A percentile compares a stretch with the other conserved stretches of the same genome.
Evolutionary conservation across 805 yeast species (phyloP).

Genomic region (Wickerhamiella spandovensis): DNA sequence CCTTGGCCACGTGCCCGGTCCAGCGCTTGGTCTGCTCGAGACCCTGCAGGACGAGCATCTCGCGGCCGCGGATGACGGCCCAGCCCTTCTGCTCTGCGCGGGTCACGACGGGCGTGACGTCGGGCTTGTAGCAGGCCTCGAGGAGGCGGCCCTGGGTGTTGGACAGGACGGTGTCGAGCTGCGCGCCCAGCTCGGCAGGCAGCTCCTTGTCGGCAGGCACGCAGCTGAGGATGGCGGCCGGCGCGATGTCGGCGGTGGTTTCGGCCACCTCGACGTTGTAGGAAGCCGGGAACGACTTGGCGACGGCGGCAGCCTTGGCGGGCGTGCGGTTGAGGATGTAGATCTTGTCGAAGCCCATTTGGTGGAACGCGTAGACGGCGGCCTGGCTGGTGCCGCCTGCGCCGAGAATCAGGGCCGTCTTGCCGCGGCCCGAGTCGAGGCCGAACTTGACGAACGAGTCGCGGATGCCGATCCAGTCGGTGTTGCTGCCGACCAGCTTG

Average conservation of each 20-base stretch:
- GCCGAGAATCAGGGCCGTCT: conserved; percentile 70
- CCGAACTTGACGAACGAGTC: conserved; percentile 55
- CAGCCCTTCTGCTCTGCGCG: conserved; percentile 55
- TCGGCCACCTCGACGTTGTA: conserved; percentile 47
- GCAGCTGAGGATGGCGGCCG: conserved; percentile 27
- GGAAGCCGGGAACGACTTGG: conserved; percentile 43
- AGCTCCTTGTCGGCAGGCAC: conserved; percentile 15
- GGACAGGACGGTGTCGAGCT: conserved; percentile 19
- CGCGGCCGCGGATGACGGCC: conserved; percentile 81
- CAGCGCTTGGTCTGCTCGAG: conserved; percentile 71
- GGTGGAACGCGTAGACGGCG: conserved; percentile 72
- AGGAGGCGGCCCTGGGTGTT: conserved; percentile 43
- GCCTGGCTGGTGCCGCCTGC: conserved; percentile 98
- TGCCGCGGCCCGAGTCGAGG: conserved; percentile 26
- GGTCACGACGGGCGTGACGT: conserved; percentile 73
- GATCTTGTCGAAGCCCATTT: conserved; percentile 64
- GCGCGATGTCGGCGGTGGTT: conserved; percentile 26
- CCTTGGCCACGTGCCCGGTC: conserved; percentile 31
- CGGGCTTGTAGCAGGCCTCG: conserved; percentile 93
- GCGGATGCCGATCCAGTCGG: conserved; percentile 87
- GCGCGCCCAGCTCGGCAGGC: conserved; percentile 6
- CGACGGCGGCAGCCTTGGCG: conserved; percentile 47
- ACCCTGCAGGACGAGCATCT: conserved; percentile 90
- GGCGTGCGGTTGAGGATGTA: conserved; percentile 72
- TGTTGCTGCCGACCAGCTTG: conserved; percentile 65